Evolutionary conservation across 768 basidiomycete genomes (phyloP).

Genomic region (Termitomyces heimii): DNA sequence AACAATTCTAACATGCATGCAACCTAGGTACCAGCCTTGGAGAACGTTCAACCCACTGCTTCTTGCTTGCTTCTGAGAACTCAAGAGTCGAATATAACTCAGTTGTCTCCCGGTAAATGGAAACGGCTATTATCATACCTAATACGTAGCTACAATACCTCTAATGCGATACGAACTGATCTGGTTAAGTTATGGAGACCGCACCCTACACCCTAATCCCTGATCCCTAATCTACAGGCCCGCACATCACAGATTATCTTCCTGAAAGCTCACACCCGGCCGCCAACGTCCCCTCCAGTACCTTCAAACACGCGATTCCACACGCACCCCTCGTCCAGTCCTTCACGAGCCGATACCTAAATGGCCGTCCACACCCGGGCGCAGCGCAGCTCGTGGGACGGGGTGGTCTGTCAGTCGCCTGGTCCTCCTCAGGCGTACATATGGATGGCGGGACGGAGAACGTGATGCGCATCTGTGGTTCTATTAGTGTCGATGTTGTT

Average conservation of each 20-base stretch:
- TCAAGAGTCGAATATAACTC: too few species aligned
- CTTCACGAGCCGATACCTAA: constrained; percentile 62
- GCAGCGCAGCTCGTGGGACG: constrained; percentile 42
- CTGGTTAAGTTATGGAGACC: too few species aligned
- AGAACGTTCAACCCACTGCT: too few species aligned
- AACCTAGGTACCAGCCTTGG: too few species aligned
- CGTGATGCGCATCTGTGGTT: constrained; percentile 33
- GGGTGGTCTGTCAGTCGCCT: not conserved
- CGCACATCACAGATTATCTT: not conserved
- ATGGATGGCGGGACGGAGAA: constrained; percentile 45
- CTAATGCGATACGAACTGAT: too few species aligned
- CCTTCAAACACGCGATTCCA: constrained; percentile 58
- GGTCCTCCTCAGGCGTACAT: not conserved
- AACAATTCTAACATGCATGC: too few species aligned
- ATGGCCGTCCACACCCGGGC: constrained; percentile 44
- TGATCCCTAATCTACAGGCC: too few species aligned
- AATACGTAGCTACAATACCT: too few species aligned
- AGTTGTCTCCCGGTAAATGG: too few species aligned
- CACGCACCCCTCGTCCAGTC: constrained; percentile 63
- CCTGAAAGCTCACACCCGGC: not conserved
- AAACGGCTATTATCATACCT: too few species aligned
- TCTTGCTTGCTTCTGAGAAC: too few species aligned
- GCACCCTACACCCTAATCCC: too few species aligned
- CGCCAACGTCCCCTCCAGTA: constrained; percentile 31
- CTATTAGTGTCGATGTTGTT: not conserved